Conservation (phyloP, 148 eudicot species). For the Rhododendron ovatum region DNA sequence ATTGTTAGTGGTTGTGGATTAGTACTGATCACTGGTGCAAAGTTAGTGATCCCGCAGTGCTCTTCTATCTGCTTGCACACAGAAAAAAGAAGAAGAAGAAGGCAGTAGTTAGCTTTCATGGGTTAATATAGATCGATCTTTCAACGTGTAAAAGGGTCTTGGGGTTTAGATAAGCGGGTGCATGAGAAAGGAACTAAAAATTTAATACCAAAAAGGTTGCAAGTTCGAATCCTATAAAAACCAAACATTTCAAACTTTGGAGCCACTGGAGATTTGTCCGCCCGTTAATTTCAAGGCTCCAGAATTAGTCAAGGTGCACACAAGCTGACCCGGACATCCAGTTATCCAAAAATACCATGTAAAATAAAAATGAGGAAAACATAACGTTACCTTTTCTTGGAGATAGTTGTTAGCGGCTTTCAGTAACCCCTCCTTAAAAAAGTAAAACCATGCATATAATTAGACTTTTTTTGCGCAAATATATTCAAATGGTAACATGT, state of each 20-base stretch:
- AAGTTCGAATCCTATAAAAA: background rate
- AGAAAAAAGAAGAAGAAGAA: background rate
- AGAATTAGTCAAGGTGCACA: no score
- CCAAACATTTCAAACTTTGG: no score
- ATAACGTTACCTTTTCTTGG: slow-evolving; percentile 58
- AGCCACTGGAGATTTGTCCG: no score
- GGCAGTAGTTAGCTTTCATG: background rate
- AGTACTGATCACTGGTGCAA: slow-evolving; percentile 35
- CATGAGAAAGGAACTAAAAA: no score
- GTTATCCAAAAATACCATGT: background rate
- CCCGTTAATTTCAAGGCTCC: background rate
- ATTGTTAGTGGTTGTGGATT: slow-evolving; percentile 45
- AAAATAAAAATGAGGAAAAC: background rate
- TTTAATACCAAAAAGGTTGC: background rate
- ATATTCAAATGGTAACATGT: background rate
- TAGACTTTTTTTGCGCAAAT: background rate
- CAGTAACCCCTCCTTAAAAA: slow-evolving; percentile 68
- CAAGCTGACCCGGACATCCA: no score
- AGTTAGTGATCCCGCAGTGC: slow-evolving; percentile 38
- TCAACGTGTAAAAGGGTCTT: no score
- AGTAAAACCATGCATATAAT: background rate
- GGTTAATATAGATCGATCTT: background rate
- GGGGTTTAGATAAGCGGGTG: no score
- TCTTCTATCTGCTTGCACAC: slow-evolving; percentile 45
- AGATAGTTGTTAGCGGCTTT: slow-evolving; percentile 75